Conservation (phyloP, 2,329 filamentous ascomycete species). For the Bimuria novae-zelandiae region DNA sequence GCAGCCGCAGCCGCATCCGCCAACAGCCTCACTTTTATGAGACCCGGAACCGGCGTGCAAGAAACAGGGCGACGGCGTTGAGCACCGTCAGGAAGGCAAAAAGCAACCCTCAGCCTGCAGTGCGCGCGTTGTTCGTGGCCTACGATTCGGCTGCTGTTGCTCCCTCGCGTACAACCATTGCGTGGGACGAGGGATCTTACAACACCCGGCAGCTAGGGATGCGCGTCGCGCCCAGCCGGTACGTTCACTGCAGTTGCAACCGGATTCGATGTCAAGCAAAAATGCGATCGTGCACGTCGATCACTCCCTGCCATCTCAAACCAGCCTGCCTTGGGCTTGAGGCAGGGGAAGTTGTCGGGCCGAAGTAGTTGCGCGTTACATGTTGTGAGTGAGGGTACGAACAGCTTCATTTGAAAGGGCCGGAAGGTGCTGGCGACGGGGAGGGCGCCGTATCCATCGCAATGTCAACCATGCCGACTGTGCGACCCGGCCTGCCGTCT, state of each 20-base stretch:
- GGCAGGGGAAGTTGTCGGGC: no score
- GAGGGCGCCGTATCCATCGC: neutral
- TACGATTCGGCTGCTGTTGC: slow-evolving; percentile 3
- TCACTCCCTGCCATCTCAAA: no score
- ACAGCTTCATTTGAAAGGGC: slow-evolving; percentile 2
- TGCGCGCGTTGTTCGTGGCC: neutral
- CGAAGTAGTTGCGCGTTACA: no score
- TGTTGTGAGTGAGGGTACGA: no score
- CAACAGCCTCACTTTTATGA: slow-evolving; percentile 38
- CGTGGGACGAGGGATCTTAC: neutral
- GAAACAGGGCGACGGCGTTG: slow-evolving; percentile 34
- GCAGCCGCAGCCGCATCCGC: slow-evolving; percentile 20
- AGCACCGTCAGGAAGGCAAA: slow-evolving; percentile 5
- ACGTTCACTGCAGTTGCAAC: no score
- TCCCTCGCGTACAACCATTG: neutral
- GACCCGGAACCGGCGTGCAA: slow-evolving; percentile 2
- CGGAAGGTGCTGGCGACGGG: no score
- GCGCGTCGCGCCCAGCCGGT: no score
- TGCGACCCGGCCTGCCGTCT: no score
- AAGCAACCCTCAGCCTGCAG: slow-evolving; percentile 3
- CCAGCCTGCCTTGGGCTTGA: no score
- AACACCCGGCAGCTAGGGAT: neutral
- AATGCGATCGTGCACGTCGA: no score
- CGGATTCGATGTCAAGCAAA: no score
- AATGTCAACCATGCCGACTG: neutral